Conservation (phyloP, 2,329 filamentous ascomycete genomes). For the Penicillium sp. region DNA sequence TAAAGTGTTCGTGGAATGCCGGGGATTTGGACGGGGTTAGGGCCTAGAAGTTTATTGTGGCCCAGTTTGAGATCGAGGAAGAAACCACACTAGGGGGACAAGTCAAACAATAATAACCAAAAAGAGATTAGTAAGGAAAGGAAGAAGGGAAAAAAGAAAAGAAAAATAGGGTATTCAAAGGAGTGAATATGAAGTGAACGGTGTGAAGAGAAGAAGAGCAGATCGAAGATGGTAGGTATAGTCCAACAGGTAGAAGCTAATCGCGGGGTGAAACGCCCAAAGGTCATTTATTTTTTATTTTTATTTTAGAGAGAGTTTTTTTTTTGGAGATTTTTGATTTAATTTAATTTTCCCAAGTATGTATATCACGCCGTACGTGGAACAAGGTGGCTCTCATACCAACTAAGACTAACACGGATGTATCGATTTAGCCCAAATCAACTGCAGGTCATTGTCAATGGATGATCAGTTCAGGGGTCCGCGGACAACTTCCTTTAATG, state of each 20-base stretch:
- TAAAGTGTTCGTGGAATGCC: slow-evolving; percentile 19
- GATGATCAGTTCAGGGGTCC: slow-evolving; percentile 24
- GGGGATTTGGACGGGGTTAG: slow-evolving; percentile 6
- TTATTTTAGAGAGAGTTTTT: background rate
- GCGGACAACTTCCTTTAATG: slow-evolving; percentile 16
- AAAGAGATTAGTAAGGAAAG: slow-evolving; percentile 17
- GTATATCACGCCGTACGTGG: slow-evolving; percentile 24
- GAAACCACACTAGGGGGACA: slow-evolving; percentile 9
- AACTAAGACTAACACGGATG: slow-evolving; percentile 26
- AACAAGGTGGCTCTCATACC: slow-evolving; percentile 26
- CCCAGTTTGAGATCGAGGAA: slow-evolving; percentile 17
- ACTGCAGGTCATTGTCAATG: slow-evolving; percentile 22
- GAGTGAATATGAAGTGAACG: slow-evolving; percentile 26
- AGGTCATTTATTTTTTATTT: slow-evolving; percentile 19
- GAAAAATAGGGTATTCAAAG: slow-evolving; percentile 21
- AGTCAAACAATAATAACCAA: slow-evolving; percentile 9
- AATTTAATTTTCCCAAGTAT: slow-evolving; percentile 8
- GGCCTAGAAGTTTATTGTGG: slow-evolving; percentile 17
- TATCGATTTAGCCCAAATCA: slow-evolving; percentile 26
- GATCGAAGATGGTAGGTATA: slow-evolving; percentile 24
- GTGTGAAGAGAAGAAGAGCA: slow-evolving; percentile 18
- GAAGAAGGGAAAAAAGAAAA: slow-evolving; percentile 6
- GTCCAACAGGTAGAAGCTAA: slow-evolving; percentile 31
- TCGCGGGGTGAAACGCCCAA: slow-evolving; percentile 39
- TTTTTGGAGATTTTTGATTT: slow-evolving; percentile 7